Conservation (phyloP, 306 rosid species). For the Citrullus amarus region DNA sequence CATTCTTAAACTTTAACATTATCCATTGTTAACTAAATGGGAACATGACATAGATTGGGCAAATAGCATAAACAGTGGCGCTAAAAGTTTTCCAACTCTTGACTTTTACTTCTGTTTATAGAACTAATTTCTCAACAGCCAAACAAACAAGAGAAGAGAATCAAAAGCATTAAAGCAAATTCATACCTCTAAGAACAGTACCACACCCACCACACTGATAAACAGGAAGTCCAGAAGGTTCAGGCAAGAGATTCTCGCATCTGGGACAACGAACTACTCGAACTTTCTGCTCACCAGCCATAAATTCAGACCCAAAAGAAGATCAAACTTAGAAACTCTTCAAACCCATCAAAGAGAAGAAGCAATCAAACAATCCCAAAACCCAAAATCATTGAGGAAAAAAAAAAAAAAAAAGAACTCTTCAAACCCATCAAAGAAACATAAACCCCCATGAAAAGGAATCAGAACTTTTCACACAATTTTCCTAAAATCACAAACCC, state of each 20-base stretch:
- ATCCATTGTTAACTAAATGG: too few species aligned
- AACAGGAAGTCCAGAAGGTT: slow-evolving; percentile 14
- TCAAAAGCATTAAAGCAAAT: background rate
- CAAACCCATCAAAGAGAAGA: slow-evolving; percentile 3
- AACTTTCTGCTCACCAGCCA: slow-evolving; percentile 17
- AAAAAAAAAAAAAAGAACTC: background rate
- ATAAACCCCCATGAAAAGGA: background rate
- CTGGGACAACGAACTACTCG: slow-evolving; percentile 25
- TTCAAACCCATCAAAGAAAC: background rate
- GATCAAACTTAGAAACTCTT: slow-evolving; percentile 12
- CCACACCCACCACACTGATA: slow-evolving; percentile 31
- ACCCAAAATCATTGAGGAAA: background rate
- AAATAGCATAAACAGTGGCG: too few species aligned
- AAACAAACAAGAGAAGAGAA: background rate
- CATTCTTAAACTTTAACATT: too few species aligned
- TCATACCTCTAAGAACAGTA: slow-evolving; percentile 23
- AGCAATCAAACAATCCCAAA: slow-evolving; percentile 10
- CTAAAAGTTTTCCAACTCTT: background rate
- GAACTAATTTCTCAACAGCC: background rate
- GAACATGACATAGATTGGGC: too few species aligned
- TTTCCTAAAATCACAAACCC: background rate
- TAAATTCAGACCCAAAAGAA: slow-evolving; percentile 1
- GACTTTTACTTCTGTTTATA: background rate
- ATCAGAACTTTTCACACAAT: background rate
- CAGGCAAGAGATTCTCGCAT: slow-evolving; percentile 19